Conservation (phyloP, 2,329 filamentous ascomycete genomes). For the Ophiostoma triangulosporum region DNA sequence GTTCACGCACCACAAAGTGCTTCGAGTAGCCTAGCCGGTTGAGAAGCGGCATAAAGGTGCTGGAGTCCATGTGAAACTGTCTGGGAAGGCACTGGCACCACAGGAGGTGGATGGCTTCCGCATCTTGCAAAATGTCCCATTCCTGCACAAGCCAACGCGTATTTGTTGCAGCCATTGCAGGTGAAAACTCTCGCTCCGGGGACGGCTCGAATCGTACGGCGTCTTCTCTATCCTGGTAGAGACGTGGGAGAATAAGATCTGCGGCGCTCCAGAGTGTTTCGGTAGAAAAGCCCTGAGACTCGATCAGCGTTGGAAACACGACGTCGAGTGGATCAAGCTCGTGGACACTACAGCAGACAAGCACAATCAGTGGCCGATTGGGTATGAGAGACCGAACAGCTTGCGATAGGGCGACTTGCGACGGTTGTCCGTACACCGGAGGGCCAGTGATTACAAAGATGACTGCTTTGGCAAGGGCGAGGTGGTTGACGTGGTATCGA, state of each 20-base stretch:
- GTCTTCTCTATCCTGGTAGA: neutral
- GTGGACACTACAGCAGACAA: slow-evolving; percentile 35
- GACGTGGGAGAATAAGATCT: slow-evolving; percentile 32
- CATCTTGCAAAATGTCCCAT: slow-evolving; percentile 27
- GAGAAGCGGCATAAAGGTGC: slow-evolving; percentile 32
- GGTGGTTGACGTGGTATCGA: slow-evolving; percentile 46
- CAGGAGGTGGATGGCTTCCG: slow-evolving; percentile 28
- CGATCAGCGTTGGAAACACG: slow-evolving; percentile 38
- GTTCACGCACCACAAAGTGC: slow-evolving; percentile 42
- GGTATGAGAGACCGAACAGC: slow-evolving; percentile 3
- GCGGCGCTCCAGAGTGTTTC: slow-evolving; percentile 36
- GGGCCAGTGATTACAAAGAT: slow-evolving; percentile 46
- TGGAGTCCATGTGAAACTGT: slow-evolving; percentile 31
- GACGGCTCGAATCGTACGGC: neutral
- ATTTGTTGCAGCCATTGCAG: slow-evolving; percentile 19
- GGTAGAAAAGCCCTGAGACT: slow-evolving; percentile 34
- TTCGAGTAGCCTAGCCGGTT: slow-evolving; percentile 41
- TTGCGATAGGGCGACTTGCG: slow-evolving; percentile 36
- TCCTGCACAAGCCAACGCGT: slow-evolving; percentile 28
- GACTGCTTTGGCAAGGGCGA: slow-evolving; percentile 44
- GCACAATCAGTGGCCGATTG: slow-evolving; percentile 35
- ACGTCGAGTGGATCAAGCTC: slow-evolving; percentile 26
- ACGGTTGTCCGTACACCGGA: slow-evolving; percentile 30
- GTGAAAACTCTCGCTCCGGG: neutral
- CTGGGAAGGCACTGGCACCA: slow-evolving; percentile 33